A percentile compares a stretch with the other conserved stretches of the same genome.
Evolutionary conservation across 176 grass and related monocot species (phyloP).

Genomic region (Coix lacrymajobi): DNA sequence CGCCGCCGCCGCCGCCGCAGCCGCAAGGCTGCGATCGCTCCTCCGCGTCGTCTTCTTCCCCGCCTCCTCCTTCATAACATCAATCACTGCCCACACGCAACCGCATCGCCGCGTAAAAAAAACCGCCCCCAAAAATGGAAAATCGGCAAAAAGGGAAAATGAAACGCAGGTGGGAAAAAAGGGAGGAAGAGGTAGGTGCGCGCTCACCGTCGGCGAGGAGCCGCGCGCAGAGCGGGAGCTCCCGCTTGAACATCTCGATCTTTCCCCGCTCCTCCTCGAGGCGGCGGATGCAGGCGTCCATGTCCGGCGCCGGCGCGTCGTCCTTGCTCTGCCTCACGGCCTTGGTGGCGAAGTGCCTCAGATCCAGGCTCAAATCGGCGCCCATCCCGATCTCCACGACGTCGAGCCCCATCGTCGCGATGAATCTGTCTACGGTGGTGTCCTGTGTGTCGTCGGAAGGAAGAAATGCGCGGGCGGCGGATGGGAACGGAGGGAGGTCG

Average conservation of each 20-base stretch:
- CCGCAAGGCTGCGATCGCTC: slow-evolving; percentile 1
- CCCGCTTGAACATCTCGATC: slow-evolving; percentile 78
- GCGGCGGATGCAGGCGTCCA: slow-evolving; percentile 50
- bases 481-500: not conserved
- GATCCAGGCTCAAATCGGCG: slow-evolving; percentile 52
- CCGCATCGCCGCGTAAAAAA: slow-evolving; percentile 12
- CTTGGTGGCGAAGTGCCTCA: slow-evolving; percentile 52
- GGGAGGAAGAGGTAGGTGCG: not conserved
- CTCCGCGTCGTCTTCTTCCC: slow-evolving; percentile 1
- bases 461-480: not conserved
- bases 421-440: not conserved
- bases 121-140: not conserved
- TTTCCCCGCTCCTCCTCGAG: slow-evolving; percentile 78
- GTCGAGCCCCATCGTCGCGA: slow-evolving; percentile 31
- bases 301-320: slow-evolving; percentile 26
- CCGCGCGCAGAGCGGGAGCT: slow-evolving; percentile 73
- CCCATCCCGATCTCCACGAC: slow-evolving; percentile 47
- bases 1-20: not conserved
- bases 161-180: not conserved
- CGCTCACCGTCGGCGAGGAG: slow-evolving; percentile 58
- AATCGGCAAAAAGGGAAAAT: not conserved
- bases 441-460: not conserved
- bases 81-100: slow-evolving; percentile 55
- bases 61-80: slow-evolving; percentile 65
- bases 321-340: slow-evolving; percentile 33